Base-by-base conservation (phyloP, 2,329 filamentous ascomycete genomes). In the Metarhizium humberi region DNA sequence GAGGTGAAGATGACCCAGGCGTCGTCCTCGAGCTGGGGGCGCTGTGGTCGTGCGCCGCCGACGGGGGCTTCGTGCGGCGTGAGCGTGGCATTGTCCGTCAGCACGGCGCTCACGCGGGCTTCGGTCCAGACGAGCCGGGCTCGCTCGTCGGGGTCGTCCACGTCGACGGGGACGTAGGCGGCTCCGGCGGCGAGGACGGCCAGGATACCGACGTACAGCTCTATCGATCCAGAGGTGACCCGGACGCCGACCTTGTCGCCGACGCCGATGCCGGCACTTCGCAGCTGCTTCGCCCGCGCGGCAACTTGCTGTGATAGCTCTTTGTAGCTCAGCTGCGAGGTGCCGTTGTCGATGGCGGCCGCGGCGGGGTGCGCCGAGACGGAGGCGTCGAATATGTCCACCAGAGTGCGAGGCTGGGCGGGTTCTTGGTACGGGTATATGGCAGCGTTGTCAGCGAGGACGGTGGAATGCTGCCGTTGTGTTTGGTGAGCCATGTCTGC, bases 1-100 rank as follows among this genome's bases (percentile, higher is more conserved):
- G 61, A 62, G 7, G 63, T 65, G 50, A 62, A 63, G 36, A 65
- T 64, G 42, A 64, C 60, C 61, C 61, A 62, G 11, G 61, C 61
- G 30, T 62, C 61, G 45, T 62, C 51, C 11, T 60, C 59, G 8
- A 51, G 49, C 2, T 42, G 32, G 6, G 61, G 61, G 3, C 47
- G 51, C 6, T 54, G 50, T 11, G 48, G 46, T 6, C 36, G 29
- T 13, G 43, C 38, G 8, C 46, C 18, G 29, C 52, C 56, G 4
- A 45, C 30, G 2, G 57, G 45, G 6, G 56, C 25, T 34, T 45
- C 48, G 40, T 20, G 42, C 18, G 11, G 51, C n/a, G 58, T 60
- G 18, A 62, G 53, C 16, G 55, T 59, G 13, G 43, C 55, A 7
- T 57, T 42, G 25, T 62, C 61, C 25, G 57, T 58, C 13, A 61